These are phyloP conservation scores for Alternaria sp. DNA, from an alignment of 2,329 filamentous ascomycete genomes.

Conservation along the genomic window DNA sequence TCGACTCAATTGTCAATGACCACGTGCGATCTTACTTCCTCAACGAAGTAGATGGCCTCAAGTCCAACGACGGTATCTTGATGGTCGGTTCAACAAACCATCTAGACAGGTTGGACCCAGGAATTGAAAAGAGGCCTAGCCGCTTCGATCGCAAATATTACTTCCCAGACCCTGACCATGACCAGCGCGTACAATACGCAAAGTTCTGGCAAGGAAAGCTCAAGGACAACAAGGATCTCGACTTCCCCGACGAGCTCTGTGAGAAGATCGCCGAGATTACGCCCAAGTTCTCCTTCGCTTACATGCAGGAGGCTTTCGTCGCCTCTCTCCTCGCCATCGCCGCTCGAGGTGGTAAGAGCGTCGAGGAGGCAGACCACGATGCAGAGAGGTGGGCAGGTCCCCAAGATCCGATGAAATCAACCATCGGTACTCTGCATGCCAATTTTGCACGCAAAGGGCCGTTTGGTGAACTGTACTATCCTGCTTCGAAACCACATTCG, in stretches of 20 bases:
- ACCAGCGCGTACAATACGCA: constrained; percentile 54
- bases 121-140: constrained; percentile 60
- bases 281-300: constrained; percentile 57
- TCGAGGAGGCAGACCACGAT: constrained; percentile 16
- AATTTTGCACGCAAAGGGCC: constrained; percentile 13
- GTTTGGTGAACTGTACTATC: not conserved
- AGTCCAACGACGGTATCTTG: constrained; percentile 74
- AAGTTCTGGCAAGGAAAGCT: constrained; percentile 57
- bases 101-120: constrained; percentile 71
- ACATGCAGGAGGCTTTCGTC: constrained; percentile 58
- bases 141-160: constrained; percentile 60
- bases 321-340: constrained; percentile 52
- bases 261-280: constrained; percentile 54
- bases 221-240: constrained; percentile 47
- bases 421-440: constrained; percentile 17
- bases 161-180: constrained; percentile 53
- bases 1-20: constrained; percentile 71
- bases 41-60: constrained; percentile 75
- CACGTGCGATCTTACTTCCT: constrained; percentile 72
- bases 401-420: constrained; percentile 34
- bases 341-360: constrained; percentile 30
- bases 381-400: constrained; percentile 40
- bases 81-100: constrained; percentile 73
- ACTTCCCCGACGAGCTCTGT: constrained; percentile 55
- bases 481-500: constrained; percentile 2